phyloP scores from a whole-genome alignment of 129 eudicot genomes.

The Solidago caesia region DNA sequence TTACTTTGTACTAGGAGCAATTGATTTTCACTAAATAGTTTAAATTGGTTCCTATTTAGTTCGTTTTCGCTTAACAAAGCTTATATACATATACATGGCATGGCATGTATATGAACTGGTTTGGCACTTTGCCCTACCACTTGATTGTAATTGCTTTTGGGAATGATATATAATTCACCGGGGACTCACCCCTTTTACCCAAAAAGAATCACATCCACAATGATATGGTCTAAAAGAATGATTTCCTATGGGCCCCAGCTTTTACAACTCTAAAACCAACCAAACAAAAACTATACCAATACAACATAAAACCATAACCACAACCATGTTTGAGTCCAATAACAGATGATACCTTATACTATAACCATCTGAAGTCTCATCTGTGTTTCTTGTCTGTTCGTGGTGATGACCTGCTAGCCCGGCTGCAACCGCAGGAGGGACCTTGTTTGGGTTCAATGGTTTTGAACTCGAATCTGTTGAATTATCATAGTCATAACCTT shows the following conservation, averaged over 20 bases:
- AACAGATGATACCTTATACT: constrained; percentile 21
- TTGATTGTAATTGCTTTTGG: too few species aligned
- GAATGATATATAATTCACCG: too few species aligned
- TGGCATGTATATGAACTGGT: too few species aligned
- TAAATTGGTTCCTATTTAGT: too few species aligned
- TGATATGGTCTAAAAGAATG: neutral
- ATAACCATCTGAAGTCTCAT: constrained; percentile 35
- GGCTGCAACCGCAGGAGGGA: constrained; percentile 73
- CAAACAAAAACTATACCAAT: neutral
- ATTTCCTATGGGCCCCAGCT: neutral
- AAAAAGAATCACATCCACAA: constrained; percentile 3
- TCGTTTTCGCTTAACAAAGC: too few species aligned
- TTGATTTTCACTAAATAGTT: too few species aligned
- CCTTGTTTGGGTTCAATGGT: constrained; percentile 42
- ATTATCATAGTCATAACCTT: constrained; percentile 69
- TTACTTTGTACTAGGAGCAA: too few species aligned
- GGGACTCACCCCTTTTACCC: too few species aligned
- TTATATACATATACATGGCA: too few species aligned
- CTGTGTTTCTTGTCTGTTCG: constrained; percentile 20
- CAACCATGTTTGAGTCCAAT: constrained; percentile 24
- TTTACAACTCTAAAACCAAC: constrained; percentile 24
- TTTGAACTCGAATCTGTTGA: constrained; percentile 24
- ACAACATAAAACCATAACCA: constrained; percentile 25
- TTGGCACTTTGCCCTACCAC: too few species aligned
- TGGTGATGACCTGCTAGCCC: constrained; percentile 42